Conservation (phyloP, 2,329 filamentous ascomycete species). For the Penicillium capsulatum region DNA sequence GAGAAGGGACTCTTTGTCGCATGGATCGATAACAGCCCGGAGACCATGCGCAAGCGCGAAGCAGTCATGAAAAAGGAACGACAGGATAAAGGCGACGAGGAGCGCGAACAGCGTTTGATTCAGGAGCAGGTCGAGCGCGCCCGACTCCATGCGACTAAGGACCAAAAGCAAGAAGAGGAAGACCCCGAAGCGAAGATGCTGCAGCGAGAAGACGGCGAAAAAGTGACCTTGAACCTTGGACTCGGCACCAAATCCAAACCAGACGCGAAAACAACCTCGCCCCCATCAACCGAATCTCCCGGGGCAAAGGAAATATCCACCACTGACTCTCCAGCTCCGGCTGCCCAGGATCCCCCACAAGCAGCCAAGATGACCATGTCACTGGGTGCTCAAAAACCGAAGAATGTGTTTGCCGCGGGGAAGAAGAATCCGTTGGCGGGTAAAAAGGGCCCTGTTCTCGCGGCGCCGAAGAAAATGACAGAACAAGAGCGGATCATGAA, state of each 20-base stretch:
- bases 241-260: conserved; percentile 24
- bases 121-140: conserved; percentile 78
- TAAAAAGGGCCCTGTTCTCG: conserved; percentile 59
- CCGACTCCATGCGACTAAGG: conserved; percentile 50
- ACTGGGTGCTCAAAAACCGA: conserved; percentile 51
- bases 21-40: conserved; percentile 89
- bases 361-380: conserved; percentile 58
- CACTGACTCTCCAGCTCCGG: conserved; percentile 12
- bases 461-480: conserved; percentile 76
- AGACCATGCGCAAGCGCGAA: conserved; percentile 74
- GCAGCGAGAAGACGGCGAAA: conserved; percentile 65
- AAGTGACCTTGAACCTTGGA: conserved; percentile 68
- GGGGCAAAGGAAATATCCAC: conserved; percentile 16
- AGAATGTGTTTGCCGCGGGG: conserved; percentile 61
- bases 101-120: conserved; percentile 78
- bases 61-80: conserved; percentile 77
- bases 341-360: conserved; percentile 15
- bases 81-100: conserved; percentile 85
- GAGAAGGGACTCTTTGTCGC: conserved; percentile 77
- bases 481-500: conserved; percentile 88
- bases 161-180: conserved; percentile 38
- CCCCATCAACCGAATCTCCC: conserved; percentile 23
- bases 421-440: conserved; percentile 68
- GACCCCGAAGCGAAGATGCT: conserved; percentile 41
- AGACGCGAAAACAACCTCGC: conserved; percentile 23